A percentile compares a stretch with the other conserved stretches of the same genome.
These are phyloP conservation scores for Diospyros kaki DNA, from an alignment of 148 eudicot species.

Conservation along the genomic window DNA sequence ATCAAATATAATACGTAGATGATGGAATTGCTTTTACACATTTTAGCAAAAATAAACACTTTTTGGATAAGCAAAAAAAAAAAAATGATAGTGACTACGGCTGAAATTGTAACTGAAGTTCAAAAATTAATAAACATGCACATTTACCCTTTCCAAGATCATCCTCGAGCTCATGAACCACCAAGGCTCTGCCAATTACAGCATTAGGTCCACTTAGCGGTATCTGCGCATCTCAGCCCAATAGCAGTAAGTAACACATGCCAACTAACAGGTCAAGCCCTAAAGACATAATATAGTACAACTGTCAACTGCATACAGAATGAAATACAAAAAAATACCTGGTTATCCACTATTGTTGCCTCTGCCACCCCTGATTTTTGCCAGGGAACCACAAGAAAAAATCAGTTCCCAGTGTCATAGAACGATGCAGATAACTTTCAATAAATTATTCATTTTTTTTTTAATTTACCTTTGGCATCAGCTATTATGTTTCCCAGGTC, in stretches of 20 bases:
- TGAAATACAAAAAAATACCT: slow-evolving; percentile 34
- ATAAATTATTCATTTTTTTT: background rate
- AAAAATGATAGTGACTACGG: background rate
- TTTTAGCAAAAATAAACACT: background rate
- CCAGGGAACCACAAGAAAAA: background rate
- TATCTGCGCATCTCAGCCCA: slow-evolving; percentile 32
- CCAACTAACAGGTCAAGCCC: background rate
- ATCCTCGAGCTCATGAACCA: slow-evolving; percentile 83
- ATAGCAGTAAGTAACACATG: background rate
- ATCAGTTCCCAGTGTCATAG: background rate
- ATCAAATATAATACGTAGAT: background rate
- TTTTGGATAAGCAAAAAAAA: background rate
- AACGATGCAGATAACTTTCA: background rate
- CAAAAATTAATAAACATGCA: slow-evolving; percentile 1
- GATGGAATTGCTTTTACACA: background rate
- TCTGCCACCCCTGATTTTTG: slow-evolving; percentile 73
- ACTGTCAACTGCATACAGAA: no score
- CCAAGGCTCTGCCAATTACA: slow-evolving; percentile 77
- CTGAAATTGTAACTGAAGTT: background rate
- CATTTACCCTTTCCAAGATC: slow-evolving; percentile 79
- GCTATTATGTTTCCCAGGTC: slow-evolving; percentile 99
- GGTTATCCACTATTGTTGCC: slow-evolving; percentile 75
- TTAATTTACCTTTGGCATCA: slow-evolving; percentile 62
- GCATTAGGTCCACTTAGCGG: slow-evolving; percentile 66
- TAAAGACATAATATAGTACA: background rate